phyloP scores from a whole-genome alignment of 2,329 filamentous ascomycete species.

The Stagonosporopsis tanaceti region DNA sequence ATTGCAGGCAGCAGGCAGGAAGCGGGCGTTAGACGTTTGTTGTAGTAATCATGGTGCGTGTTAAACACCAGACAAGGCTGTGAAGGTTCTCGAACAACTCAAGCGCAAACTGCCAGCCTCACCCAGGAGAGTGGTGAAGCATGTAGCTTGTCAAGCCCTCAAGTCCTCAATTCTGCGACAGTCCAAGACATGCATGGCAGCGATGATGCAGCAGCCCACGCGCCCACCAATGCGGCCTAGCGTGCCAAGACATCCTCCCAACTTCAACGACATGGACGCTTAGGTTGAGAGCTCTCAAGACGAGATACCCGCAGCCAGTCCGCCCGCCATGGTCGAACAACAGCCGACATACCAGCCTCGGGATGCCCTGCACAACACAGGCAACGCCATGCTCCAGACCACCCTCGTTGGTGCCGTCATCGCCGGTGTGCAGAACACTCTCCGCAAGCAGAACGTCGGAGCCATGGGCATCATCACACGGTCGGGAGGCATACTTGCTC shows the following conservation, averaged over 20 bases:
- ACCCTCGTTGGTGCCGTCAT: slow-evolving; percentile 73
- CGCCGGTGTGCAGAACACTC: slow-evolving; percentile 84
- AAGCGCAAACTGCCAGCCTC: not conserved
- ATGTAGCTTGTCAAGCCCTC: slow-evolving; percentile 3
- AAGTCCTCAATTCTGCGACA: slow-evolving; percentile 3
- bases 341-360: slow-evolving; percentile 68
- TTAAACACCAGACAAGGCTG: slow-evolving; percentile 3
- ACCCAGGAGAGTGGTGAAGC: slow-evolving; percentile 2
- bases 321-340: slow-evolving; percentile 49
- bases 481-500: slow-evolving; percentile 75
- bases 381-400: slow-evolving; percentile 71
- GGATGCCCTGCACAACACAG: slow-evolving; percentile 74
- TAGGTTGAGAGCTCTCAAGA: slow-evolving; percentile 27
- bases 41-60: slow-evolving; percentile 9
- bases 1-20: slow-evolving; percentile 29
- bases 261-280: slow-evolving; percentile 24
- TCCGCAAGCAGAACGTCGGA: slow-evolving; percentile 83
- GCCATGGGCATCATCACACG: slow-evolving; percentile 81
- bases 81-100: not conserved
- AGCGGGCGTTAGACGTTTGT: slow-evolving; percentile 8
- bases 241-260: slow-evolving; percentile 24
- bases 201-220: slow-evolving; percentile 13
- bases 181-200: slow-evolving; percentile 13
- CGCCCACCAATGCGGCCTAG: slow-evolving; percentile 11
- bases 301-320: slow-evolving; percentile 34